Evolutionary conservation across 306 rosid genomes (phyloP).

Genomic region (Quercus alba): DNA sequence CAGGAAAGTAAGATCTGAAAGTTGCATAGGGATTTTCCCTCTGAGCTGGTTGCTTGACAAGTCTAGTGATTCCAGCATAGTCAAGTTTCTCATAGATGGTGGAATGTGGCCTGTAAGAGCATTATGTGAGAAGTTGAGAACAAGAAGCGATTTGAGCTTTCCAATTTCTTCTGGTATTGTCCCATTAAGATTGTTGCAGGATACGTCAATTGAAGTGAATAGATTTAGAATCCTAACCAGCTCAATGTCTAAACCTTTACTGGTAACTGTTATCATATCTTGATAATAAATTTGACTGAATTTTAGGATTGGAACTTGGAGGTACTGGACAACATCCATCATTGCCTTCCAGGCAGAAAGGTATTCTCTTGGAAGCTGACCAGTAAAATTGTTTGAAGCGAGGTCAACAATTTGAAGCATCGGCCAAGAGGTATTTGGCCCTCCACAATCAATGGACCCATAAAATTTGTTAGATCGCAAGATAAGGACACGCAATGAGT

Average conservation of each 20-base stretch:
- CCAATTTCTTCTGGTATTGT: no score
- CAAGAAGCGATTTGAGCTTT: no score
- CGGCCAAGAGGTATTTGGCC: neutral
- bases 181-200: neutral
- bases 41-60: constrained; percentile 10
- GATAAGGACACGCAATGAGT: constrained; percentile 29
- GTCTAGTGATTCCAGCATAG: constrained; percentile 17
- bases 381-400: constrained; percentile 27
- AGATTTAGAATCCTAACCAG: constrained; percentile 24
- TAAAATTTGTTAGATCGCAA: constrained; percentile 29
- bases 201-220: constrained; percentile 16
- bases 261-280: constrained; percentile 30
- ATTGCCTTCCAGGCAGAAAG: constrained; percentile 19
- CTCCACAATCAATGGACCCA: constrained; percentile 14
- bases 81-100: constrained; percentile 1
- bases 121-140: no score
- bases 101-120: constrained; percentile 10
- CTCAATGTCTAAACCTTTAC: constrained; percentile 30
- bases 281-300: no score
- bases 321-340: neutral
- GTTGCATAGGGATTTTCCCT: neutral
- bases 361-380: constrained; percentile 9
- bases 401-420: constrained; percentile 43
- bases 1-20: constrained; percentile 24
- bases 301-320: no score